phyloP scores from a whole-genome alignment of 768 basidiomycete genomes.

The Dictyophora rubrovolvata region DNA sequence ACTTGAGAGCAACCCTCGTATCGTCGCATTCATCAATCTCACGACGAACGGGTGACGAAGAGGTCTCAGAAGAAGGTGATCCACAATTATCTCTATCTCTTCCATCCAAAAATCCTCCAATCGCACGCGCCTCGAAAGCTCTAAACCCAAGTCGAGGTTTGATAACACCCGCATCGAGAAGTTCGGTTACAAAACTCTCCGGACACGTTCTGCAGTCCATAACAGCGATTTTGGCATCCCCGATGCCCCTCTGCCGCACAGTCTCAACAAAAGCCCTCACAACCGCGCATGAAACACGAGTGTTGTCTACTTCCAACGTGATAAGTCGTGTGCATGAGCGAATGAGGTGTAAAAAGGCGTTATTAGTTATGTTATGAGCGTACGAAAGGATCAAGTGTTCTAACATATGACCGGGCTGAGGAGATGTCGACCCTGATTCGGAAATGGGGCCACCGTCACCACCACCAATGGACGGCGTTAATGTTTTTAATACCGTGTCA shows the following conservation, averaged over 20 bases:
- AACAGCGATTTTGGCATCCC: constrained; percentile 50
- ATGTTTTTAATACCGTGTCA: constrained; percentile 53
- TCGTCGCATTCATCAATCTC: constrained; percentile 80
- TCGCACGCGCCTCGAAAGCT: constrained; percentile 57
- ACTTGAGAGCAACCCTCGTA: constrained; percentile 63
- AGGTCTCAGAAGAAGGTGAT: constrained; percentile 11
- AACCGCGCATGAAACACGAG: constrained; percentile 51
- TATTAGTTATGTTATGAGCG: constrained; percentile 53
- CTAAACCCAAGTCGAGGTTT: constrained; percentile 70
- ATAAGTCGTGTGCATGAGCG: constrained; percentile 49
- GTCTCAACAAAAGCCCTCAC: constrained; percentile 59
- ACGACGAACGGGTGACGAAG: constrained; percentile 16
- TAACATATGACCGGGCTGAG: constrained; percentile 52
- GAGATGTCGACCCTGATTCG: constrained; percentile 12
- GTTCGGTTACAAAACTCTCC: constrained; percentile 53
- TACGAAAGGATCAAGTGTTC: constrained; percentile 66
- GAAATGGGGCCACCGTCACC: constrained; percentile 9
- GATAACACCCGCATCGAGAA: constrained; percentile 32
- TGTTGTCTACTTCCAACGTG: constrained; percentile 72
- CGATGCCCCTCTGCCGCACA: constrained; percentile 34
- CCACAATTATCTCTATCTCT: constrained; percentile 58
- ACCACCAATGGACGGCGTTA: constrained; percentile 38
- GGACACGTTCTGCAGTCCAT: constrained; percentile 68
- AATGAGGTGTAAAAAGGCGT: constrained; percentile 54
- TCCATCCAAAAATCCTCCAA: constrained; percentile 55